phyloP scores from a whole-genome alignment of 2,329 filamentous ascomycete species.

The Xylaria sp. region DNA sequence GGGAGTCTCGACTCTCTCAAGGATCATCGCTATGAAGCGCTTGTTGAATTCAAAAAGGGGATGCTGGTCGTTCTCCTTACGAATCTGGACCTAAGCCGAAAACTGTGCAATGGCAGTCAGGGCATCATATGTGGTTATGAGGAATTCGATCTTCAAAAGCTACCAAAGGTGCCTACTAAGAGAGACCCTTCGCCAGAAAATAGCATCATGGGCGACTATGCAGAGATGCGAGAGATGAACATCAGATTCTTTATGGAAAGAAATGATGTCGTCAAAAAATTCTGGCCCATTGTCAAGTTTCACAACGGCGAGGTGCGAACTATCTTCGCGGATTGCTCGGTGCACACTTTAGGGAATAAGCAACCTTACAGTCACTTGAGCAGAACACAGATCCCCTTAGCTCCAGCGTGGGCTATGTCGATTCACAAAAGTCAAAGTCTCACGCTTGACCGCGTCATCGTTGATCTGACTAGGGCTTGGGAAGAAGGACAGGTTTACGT shows the following conservation, averaged over 20 bases:
- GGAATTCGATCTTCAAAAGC: slow-evolving; percentile 42
- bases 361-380: slow-evolving; percentile 59
- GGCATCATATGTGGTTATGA: slow-evolving; percentile 59
- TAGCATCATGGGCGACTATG: slow-evolving; percentile 52
- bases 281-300: slow-evolving; percentile 65
- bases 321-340: slow-evolving; percentile 62
- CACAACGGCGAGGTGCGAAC: slow-evolving; percentile 56
- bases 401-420: slow-evolving; percentile 70
- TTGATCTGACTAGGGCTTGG: slow-evolving; percentile 63
- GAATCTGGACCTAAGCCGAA: slow-evolving; percentile 56
- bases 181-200: slow-evolving; percentile 37
- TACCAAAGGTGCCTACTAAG: slow-evolving; percentile 44
- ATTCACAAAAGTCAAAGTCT: slow-evolving; percentile 72
- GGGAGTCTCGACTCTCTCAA: slow-evolving; percentile 50
- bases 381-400: slow-evolving; percentile 70
- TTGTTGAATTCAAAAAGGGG: slow-evolving; percentile 58
- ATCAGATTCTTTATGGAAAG: slow-evolving; percentile 53
- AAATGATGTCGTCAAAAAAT: slow-evolving; percentile 45
- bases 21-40: slow-evolving; percentile 59
- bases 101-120: slow-evolving; percentile 61
- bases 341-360: slow-evolving; percentile 58
- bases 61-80: slow-evolving; percentile 64
- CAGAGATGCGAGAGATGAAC: slow-evolving; percentile 50
- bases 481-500: slow-evolving; percentile 71
- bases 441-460: slow-evolving; percentile 67